Evolutionary conservation across 2,329 filamentous ascomycete genomes (phyloP).

Genomic region (Aspergillaceae sp.): DNA sequence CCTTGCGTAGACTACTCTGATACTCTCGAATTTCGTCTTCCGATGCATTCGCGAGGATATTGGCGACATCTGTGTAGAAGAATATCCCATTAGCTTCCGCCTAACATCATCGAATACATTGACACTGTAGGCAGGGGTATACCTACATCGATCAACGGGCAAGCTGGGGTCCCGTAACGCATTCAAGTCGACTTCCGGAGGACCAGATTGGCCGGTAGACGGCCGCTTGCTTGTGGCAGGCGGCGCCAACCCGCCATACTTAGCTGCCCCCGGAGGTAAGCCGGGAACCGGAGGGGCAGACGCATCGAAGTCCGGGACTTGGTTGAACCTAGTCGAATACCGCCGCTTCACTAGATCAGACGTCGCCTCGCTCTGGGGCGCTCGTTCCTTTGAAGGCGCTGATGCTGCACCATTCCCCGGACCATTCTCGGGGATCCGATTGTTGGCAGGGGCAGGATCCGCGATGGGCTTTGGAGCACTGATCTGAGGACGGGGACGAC

Average conservation of each 20-base stretch:
- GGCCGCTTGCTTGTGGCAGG: conserved; percentile 38
- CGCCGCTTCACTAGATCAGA: conserved; percentile 85
- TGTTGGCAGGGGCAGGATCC: conserved; percentile 28
- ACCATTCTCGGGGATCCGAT: conserved; percentile 28
- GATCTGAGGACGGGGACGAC: conserved; percentile 46
- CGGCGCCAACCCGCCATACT: conserved; percentile 46
- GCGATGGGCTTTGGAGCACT: conserved; percentile 52
- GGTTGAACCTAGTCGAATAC: conserved; percentile 88
- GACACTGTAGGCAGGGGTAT: neutral
- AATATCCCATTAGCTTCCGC: conserved; percentile 7
- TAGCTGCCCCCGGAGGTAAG: conserved; percentile 50
- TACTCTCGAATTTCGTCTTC: conserved; percentile 81
- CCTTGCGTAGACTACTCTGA: conserved; percentile 63
- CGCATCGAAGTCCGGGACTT: conserved; percentile 58
- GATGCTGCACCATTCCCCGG: conserved; percentile 16
- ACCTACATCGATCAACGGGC: conserved; percentile 66
- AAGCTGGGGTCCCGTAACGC: conserved; percentile 72
- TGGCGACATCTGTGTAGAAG: conserved; percentile 39
- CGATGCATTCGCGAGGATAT: conserved; percentile 70
- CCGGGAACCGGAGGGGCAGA: conserved; percentile 60
- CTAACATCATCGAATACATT: conserved; percentile 2
- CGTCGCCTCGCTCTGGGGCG: conserved; percentile 45
- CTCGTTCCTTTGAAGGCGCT: conserved; percentile 30
- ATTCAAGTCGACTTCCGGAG: conserved; percentile 64
- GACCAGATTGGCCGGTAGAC: conserved; percentile 48